Percentiles rank a stretch among this genome's conserved stretches.
Conservation (phyloP, 2,329 filamentous ascomycete species). For the Alternaria tenuissima region DNA sequence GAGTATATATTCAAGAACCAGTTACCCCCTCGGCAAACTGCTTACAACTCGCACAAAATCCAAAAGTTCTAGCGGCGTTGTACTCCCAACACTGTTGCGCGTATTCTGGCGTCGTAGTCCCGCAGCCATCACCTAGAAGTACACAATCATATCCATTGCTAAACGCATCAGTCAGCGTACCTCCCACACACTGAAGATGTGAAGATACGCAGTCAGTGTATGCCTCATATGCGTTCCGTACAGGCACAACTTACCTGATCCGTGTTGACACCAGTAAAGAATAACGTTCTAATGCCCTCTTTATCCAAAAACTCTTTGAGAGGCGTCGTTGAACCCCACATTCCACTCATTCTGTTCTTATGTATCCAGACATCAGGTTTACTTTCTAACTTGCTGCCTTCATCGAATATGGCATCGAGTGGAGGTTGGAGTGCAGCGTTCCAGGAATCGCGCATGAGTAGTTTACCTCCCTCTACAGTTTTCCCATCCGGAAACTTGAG, state of each 20-base stretch:
- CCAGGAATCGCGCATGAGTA: constrained; percentile 53
- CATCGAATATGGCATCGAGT: constrained; percentile 43
- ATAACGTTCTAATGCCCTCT: constrained; percentile 51
- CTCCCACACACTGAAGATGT: constrained; percentile 45
- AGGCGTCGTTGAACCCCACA: constrained; percentile 49
- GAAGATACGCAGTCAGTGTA: neutral
- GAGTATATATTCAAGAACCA: constrained; percentile 7
- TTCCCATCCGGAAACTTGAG: constrained; percentile 32
- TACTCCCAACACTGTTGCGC: constrained; percentile 53
- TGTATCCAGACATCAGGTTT: constrained; percentile 46
- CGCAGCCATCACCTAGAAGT: constrained; percentile 52
- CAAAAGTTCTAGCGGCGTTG: constrained; percentile 52
- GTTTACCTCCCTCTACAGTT: constrained; percentile 43
- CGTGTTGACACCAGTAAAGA: constrained; percentile 55
- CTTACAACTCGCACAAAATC: constrained; percentile 50
- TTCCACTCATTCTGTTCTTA: constrained; percentile 54
- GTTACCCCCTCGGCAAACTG: constrained; percentile 39
- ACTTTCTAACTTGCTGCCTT: constrained; percentile 21
- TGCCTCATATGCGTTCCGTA: neutral
- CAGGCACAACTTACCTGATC: constrained; percentile 38
- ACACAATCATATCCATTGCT: constrained; percentile 55
- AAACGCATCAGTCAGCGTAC: constrained; percentile 54
- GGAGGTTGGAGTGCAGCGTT: constrained; percentile 53
- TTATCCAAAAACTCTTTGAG: constrained; percentile 50
- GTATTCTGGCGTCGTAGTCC: constrained; percentile 51